Conservation (phyloP, 2,329 filamentous ascomycete genomes). For the Sporothrix brasiliensis region DNA sequence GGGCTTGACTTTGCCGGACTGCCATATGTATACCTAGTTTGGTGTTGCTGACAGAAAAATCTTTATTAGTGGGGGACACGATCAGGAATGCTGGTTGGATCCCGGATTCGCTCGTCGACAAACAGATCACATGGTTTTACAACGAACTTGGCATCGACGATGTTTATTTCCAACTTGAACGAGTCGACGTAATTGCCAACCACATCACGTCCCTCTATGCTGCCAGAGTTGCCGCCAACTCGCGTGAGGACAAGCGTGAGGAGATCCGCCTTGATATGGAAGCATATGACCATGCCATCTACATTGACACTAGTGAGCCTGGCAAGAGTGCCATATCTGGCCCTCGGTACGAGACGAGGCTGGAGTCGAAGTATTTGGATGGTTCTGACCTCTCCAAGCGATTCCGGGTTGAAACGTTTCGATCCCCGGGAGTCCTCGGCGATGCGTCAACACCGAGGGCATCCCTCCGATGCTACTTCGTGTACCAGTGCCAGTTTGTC, state of each 20-base stretch:
- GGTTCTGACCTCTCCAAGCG: constrained; percentile 69
- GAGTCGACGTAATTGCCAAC: constrained; percentile 81
- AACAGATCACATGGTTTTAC: constrained; percentile 95
- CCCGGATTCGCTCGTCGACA: constrained; percentile 77
- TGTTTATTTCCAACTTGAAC: constrained; percentile 95
- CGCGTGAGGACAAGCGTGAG: constrained; percentile 88
- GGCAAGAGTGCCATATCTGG: constrained; percentile 75
- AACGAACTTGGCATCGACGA: constrained; percentile 93
- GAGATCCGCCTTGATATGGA: constrained; percentile 97
- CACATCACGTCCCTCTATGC: constrained; percentile 97
- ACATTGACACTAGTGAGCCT: constrained; percentile 95
- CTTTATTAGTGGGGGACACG: constrained; percentile 70
- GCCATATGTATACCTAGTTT: neutral
- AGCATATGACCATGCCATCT: constrained; percentile 90
- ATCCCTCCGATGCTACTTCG: constrained; percentile 94
- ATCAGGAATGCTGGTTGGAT: constrained; percentile 83
- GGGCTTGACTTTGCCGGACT: neutral
- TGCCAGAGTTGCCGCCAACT: constrained; percentile 91
- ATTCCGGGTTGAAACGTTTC: constrained; percentile 97
- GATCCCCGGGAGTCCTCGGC: constrained; percentile 80
- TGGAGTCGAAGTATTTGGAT: constrained; percentile 95
- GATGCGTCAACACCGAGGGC: constrained; percentile 66
- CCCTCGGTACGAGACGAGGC: constrained; percentile 88
- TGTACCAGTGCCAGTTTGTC: constrained; percentile 93
- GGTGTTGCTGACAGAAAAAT: neutral